Evolutionary conservation across 345 rosid species (phyloP), one percentile per base, ranked within the genome.

Genomic region (Moricandia moricandioides): DNA sequence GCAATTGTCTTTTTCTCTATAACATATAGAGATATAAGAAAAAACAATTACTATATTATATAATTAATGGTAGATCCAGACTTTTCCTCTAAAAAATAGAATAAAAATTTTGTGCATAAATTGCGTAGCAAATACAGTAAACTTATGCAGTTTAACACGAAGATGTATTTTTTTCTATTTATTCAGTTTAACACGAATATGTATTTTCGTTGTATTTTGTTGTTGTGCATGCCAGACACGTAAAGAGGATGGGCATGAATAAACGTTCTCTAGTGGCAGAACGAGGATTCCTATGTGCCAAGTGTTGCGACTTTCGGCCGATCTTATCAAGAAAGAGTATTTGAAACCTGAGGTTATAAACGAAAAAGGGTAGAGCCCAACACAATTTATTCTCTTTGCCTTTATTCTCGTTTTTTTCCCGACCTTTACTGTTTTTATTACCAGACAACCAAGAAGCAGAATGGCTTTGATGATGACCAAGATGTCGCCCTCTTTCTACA

Each of bases 181-280:
- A 40, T 40, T 12, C 49, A 2, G 14, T 43, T 14, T 47, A 47
- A 47, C 54, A 47, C 17, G 8, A 6, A 6, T 47, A 47, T 47
- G 8, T n/a, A 5, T 3, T 14, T 29, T 11, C n/a, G 5, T 29
- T 4, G 13, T 40, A 54, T 43, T 56, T 21, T 8, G 8, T n/a
- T 40, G 8, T 26, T 27, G 21, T 71, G 77, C 81, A 78, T 78
- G 81, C 39, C 3, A 9, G 59, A 66, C 77, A 52, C 77, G 77
- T 78, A 12, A 30, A 13, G 6, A 72, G 7, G 18, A 49, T 40
- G 13, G 3, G 18, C 35, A n/a, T 78, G 47, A 14, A 67, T 67
- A 78, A 57, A 66, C 45, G 77, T 71, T 63, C 39, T 51, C 9
- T 49, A 59, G 61, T 26, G 62, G 72, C 18, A 18, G 57, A 71